Conservation (phyloP, 2,329 filamentous ascomycete genomes). For the Dryadomyces quercivorus region DNA sequence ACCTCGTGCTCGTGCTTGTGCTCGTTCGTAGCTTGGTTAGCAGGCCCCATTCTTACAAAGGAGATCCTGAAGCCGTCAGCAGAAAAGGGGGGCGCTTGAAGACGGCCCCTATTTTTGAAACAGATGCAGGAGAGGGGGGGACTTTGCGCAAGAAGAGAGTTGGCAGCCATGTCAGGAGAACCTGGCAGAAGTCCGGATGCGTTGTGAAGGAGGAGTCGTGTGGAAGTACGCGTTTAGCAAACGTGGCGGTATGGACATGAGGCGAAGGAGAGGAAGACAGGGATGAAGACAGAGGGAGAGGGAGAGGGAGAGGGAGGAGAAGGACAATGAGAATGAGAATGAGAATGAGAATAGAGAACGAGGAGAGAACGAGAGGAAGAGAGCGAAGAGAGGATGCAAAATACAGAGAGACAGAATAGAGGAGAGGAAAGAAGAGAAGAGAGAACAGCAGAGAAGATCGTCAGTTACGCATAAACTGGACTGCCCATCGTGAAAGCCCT, state of each 20-base stretch:
- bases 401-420: background rate
- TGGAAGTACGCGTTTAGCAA: background rate
- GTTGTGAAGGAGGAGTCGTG: background rate
- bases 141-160: too few species aligned
- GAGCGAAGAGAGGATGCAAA: background rate
- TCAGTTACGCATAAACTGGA: background rate
- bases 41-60: too few species aligned
- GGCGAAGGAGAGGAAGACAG: background rate
- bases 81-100: too few species aligned
- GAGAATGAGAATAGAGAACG: background rate
- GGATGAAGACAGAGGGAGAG: too few species aligned
- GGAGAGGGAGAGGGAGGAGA: background rate
- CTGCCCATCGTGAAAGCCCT: too few species aligned
- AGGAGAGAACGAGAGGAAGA: background rate
- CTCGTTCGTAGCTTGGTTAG: too few species aligned
- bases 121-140: too few species aligned
- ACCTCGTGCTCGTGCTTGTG: too few species aligned
- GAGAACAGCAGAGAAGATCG: background rate
- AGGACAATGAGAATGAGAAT: background rate
- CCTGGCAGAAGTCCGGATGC: background rate
- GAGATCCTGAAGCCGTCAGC: too few species aligned
- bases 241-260: background rate
- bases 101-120: too few species aligned
- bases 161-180: too few species aligned
- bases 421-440: background rate